Conservation (phyloP, 108 stramenopile genomes). For the Pseudonitzschia multiseries region DNA sequence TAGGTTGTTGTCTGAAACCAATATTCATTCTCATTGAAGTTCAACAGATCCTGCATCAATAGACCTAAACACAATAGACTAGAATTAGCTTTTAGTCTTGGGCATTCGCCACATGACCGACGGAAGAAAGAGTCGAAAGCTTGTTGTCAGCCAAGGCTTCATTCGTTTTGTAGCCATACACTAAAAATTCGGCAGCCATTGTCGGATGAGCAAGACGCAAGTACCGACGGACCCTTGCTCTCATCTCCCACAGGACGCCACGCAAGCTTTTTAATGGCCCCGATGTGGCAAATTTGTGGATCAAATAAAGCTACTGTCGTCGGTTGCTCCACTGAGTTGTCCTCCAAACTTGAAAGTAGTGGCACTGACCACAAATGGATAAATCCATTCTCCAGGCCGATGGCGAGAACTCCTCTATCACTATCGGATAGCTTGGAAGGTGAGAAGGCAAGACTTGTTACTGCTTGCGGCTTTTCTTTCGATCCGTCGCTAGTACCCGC, state of each 20-base stretch:
- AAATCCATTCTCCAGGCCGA: constrained; percentile 78
- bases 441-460: constrained; percentile 79
- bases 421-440: constrained; percentile 29
- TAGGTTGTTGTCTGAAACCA: no score
- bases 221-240: neutral
- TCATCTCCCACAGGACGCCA: constrained; percentile 43
- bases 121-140: no score
- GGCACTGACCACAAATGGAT: constrained; percentile 74
- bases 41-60: no score
- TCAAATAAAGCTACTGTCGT: constrained; percentile 21
- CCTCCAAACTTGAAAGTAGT: constrained; percentile 6
- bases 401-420: constrained; percentile 40
- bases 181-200: constrained; percentile 51
- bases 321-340: neutral
- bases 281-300: constrained; percentile 43
- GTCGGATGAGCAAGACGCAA: constrained; percentile 55
- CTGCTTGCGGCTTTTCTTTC: constrained; percentile 63
- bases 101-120: no score
- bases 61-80: no score
- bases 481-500: neutral
- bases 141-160: neutral
- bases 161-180: constrained; percentile 1
- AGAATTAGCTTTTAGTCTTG: no score
- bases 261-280: constrained; percentile 56
- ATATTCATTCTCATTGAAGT: no score